Evolutionary conservation across 352 stramenopile genomes (phyloP).

Genomic region (Nothophytophthora sp.): DNA sequence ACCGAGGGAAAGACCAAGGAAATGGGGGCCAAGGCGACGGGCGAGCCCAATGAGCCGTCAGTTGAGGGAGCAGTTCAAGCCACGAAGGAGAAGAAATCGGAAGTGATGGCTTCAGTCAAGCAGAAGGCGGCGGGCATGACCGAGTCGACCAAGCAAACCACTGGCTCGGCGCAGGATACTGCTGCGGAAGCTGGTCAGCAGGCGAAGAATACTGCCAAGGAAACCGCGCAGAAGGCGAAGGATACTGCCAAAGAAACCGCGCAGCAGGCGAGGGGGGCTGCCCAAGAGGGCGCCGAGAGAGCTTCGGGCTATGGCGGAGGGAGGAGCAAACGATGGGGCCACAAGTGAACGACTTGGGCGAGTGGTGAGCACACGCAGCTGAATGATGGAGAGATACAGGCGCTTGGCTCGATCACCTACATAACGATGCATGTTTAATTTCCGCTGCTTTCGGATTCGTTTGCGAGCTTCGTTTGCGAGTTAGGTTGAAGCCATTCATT

Average conservation of each 20-base stretch:
- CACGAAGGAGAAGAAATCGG: slow-evolving; percentile 9
- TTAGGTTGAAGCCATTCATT: background rate
- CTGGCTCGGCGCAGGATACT: slow-evolving; percentile 16
- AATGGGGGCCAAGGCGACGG: slow-evolving; percentile 6
- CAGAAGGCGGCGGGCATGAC: slow-evolving; percentile 15
- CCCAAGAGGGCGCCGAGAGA: no score
- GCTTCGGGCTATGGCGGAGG: no score
- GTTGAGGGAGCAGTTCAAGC: slow-evolving; percentile 6
- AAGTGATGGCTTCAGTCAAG: slow-evolving; percentile 10
- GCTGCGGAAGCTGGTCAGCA: slow-evolving; percentile 1
- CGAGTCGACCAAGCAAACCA: slow-evolving; percentile 23
- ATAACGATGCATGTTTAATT: slow-evolving; percentile 35
- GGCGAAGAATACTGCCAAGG: slow-evolving; percentile 15
- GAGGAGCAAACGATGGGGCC: slow-evolving; percentile 14
- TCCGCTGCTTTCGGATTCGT: no score
- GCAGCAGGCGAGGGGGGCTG: slow-evolving; percentile 9
- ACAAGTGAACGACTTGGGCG: slow-evolving; percentile 32
- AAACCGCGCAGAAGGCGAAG: slow-evolving; percentile 13
- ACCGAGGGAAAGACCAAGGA: slow-evolving; percentile 21
- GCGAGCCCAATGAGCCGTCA: slow-evolving; percentile 7
- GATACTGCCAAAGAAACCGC: slow-evolving; percentile 16
- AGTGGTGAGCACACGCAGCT: slow-evolving; percentile 2
- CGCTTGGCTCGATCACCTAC: slow-evolving; percentile 25
- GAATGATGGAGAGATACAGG: slow-evolving; percentile 5
- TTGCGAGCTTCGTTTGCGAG: slow-evolving; percentile 8